Base-by-base conservation (phyloP, 2,329 filamentous ascomycete genomes). In the Scleromitrula shiraiana region DNA sequence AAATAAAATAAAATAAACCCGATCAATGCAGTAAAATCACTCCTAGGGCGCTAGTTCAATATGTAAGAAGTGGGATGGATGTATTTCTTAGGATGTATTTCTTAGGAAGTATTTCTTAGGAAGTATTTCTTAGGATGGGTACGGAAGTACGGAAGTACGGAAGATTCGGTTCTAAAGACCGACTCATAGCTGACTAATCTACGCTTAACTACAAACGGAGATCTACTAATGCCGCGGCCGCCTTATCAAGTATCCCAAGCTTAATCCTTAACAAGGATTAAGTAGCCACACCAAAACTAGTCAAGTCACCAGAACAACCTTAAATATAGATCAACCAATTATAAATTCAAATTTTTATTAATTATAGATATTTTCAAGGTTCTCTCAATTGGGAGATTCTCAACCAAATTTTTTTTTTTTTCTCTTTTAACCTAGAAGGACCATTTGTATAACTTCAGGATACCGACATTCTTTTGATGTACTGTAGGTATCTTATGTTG, bases 401-500 rank as follows among this genome's bases (percentile, higher is more conserved):
- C 43, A 40, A 47, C 44, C 36, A 41, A 20, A 26, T 41, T 15
- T 20, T 41, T 41, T 15, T 17, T 7, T 17, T 17, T 19, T 45
- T 35, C 41, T 8, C 41, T 17, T 36, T 29, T 29, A 29, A 29
- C 26, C 26, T 29, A 12, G 26, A 7, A 37, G 22, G 7, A 19
- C 14, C 36, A n/a, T 20, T 39, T 23, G 20, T 23, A 26, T 24
- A 23, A n/a, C 42, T 50, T 49, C 53, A 48, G 49, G 44, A 37
- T 30, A 48, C 42, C 46, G 44, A 39, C 17, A 43, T 40, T 24
- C 12, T 1, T 10, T 27, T 17, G 3, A 10, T n/a, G n/a, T 29
- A 20, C 12, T 24, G 32, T 19, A 32, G 12, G 23, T 50, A 26
- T 41, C 38, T 38, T 57, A 61, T 62, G 57, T 54, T 35, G n/a